phyloP scores from a whole-genome alignment of 2,329 filamentous ascomycete genomes.

The Colletotrichum echinochloae region DNA sequence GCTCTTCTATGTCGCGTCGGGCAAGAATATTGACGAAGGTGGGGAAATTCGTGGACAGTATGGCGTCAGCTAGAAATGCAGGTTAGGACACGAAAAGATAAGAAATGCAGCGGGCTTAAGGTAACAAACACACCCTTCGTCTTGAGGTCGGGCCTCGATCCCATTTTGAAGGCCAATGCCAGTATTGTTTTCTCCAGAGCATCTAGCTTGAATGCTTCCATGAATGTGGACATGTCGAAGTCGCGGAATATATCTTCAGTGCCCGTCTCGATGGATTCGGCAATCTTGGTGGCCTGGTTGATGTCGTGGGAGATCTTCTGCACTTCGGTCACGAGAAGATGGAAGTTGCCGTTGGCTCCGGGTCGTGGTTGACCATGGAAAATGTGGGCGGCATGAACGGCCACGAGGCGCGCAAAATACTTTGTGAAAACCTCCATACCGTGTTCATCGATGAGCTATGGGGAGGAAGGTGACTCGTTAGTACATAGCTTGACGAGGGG shows the following conservation, averaged over 20 bases:
- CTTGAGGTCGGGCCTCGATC: constrained; percentile 83
- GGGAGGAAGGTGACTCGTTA: constrained; percentile 32
- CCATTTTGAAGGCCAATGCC: constrained; percentile 87
- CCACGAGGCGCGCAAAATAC: constrained; percentile 93
- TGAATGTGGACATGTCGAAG: constrained; percentile 94
- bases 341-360: constrained; percentile 84
- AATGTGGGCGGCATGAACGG: constrained; percentile 90
- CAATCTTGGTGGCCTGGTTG: constrained; percentile 89
- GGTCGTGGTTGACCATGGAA: constrained; percentile 83
- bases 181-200: constrained; percentile 88
- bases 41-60: constrained; percentile 82
- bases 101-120: constrained; percentile 19
- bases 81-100: constrained; percentile 60
- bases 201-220: constrained; percentile 96
- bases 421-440: constrained; percentile 99
- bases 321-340: constrained; percentile 85
- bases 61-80: constrained; percentile 78
- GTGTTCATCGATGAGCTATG: constrained; percentile 94
- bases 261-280: constrained; percentile 89
- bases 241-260: constrained; percentile 95
- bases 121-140: constrained; percentile 79
- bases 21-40: constrained; percentile 83
- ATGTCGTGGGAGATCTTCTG: constrained; percentile 84
- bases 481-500: neutral
- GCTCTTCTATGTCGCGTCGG: constrained; percentile 70